Conservation (phyloP, 2,329 filamentous ascomycete genomes). For the Dactylonectria estremocensis region DNA sequence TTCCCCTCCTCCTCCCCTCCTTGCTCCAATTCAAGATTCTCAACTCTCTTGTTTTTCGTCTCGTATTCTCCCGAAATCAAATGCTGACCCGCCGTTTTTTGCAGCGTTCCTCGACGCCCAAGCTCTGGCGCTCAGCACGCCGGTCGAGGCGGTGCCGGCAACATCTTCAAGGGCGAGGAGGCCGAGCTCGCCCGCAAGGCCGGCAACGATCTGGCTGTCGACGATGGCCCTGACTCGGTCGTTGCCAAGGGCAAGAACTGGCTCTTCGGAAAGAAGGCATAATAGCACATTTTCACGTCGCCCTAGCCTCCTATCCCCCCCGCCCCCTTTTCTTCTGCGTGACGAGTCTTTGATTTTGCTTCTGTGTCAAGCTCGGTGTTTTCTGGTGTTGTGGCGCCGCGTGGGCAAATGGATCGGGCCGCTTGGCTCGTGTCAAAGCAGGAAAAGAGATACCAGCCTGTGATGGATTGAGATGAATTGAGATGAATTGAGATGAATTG, state of each 20-base stretch:
- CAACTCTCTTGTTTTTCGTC: background rate
- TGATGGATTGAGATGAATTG: slow-evolving; percentile 32
- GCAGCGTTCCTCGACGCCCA: slow-evolving; percentile 68
- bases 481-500: slow-evolving; percentile 32
- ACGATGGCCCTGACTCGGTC: slow-evolving; percentile 48
- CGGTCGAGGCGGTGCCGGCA: slow-evolving; percentile 83
- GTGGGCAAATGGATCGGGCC: slow-evolving; percentile 26
- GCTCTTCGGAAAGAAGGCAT: slow-evolving; percentile 65
- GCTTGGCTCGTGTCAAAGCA: slow-evolving; percentile 18
- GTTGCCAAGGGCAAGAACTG: slow-evolving; percentile 64
- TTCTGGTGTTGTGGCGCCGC: slow-evolving; percentile 39
- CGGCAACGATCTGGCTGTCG: slow-evolving; percentile 53
- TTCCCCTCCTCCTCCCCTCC: background rate
- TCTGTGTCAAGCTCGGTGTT: slow-evolving; percentile 45
- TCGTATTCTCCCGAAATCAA: background rate
- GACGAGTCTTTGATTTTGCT: slow-evolving; percentile 7
- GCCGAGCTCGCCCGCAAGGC: slow-evolving; percentile 50
- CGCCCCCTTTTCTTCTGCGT: background rate
- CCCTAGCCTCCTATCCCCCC: background rate
- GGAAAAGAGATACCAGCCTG: slow-evolving; percentile 44
- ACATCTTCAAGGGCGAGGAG: slow-evolving; percentile 70
- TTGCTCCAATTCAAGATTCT: background rate
- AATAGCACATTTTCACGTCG: slow-evolving; percentile 35
- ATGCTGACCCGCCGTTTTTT: slow-evolving; percentile 28
- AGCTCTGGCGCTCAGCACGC: slow-evolving; percentile 75